These are phyloP conservation scores for Zalaria sp. DNA, from an alignment of 2,329 filamentous ascomycete species.

Conservation along the genomic window DNA sequence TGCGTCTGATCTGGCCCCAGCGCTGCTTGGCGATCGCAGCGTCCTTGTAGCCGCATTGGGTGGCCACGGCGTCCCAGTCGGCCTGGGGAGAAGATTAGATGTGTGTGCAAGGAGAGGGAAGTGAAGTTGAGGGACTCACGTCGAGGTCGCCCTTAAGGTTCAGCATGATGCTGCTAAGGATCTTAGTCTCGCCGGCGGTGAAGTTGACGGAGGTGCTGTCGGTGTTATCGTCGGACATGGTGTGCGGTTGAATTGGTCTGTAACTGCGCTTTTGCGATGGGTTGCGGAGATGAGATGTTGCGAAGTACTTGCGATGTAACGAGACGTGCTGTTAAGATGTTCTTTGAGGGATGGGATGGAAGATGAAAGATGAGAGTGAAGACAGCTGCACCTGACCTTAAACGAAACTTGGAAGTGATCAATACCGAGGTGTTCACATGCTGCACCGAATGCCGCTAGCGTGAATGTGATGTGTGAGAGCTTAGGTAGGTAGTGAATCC, in stretches of 20 bases:
- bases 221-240: conserved; percentile 2
- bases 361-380: too few species aligned
- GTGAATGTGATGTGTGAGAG: too few species aligned
- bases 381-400: too few species aligned
- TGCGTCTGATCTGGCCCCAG: conserved; percentile 12
- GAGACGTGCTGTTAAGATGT: too few species aligned
- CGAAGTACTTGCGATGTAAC: too few species aligned
- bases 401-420: too few species aligned
- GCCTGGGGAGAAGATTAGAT: conserved; percentile 6
- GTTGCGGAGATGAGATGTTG: too few species aligned
- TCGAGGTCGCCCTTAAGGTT: conserved; percentile 12
- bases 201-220: conserved; percentile 5
- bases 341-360: too few species aligned
- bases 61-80: conserved; percentile 12
- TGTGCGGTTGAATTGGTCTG: neutral
- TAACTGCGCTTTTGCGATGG: too few species aligned
- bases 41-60: conserved; percentile 12
- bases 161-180: conserved; percentile 12
- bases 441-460: too few species aligned
- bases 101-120: neutral
- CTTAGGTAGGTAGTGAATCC: too few species aligned
- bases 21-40: conserved; percentile 9
- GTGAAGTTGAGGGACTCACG: neutral
- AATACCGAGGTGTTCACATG: too few species aligned
- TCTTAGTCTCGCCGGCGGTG: conserved; percentile 10